Evolutionary conservation across 495 filamentous ascomycete species (phyloP).

Genomic region (Paragyromitra xinjiangensis): DNA sequence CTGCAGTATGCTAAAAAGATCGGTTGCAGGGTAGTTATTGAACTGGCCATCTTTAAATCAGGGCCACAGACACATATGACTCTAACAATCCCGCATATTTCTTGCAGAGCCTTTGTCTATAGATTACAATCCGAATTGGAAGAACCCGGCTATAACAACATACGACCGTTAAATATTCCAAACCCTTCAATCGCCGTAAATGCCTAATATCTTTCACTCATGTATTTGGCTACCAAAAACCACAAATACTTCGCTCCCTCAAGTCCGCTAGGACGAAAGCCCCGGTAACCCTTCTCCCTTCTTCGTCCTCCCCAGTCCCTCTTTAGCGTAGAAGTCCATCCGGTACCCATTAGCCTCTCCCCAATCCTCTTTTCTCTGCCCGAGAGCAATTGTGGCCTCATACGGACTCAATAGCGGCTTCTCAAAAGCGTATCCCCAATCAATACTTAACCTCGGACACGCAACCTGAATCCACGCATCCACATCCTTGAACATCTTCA

Average conservation of each 20-base stretch:
- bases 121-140: constrained; percentile 1
- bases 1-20: neutral
- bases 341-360: constrained; percentile 75
- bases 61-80: neutral
- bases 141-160: neutral
- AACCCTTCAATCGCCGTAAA: neutral
- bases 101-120: neutral
- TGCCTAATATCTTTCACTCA: neutral
- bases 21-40: too few species aligned
- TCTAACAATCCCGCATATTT: neutral
- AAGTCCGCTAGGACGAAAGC: constrained; percentile 1
- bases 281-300: constrained; percentile 58
- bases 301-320: constrained; percentile 84
- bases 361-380: constrained; percentile 76
- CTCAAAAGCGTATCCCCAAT: constrained; percentile 98
- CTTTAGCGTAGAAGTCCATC: constrained; percentile 97
- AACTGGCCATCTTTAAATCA: neutral
- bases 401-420: constrained; percentile 90
- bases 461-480: constrained; percentile 98
- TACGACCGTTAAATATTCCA: neutral
- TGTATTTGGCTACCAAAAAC: neutral
- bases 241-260: neutral
- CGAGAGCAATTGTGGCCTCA: constrained; percentile 89
- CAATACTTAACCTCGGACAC: constrained; percentile 92
- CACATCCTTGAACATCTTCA: constrained; percentile 89